Evolutionary conservation across 78 protist species (phyloP).

Genomic region (Capsaspora owczarzaki): DNA sequence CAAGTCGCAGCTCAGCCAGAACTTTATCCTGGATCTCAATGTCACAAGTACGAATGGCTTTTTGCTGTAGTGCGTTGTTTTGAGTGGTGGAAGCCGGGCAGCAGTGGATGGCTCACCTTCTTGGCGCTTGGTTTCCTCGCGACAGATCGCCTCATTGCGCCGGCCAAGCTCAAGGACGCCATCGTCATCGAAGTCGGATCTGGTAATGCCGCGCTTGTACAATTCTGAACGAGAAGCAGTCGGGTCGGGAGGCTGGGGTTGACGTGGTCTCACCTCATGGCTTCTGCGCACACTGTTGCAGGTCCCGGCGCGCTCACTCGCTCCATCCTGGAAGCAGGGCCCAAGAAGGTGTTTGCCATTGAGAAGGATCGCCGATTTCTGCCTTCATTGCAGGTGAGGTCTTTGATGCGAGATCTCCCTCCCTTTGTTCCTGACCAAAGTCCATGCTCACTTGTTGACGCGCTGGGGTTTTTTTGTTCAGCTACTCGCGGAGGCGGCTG

Average conservation of each 20-base stretch:
- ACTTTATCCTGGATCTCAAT: constrained; percentile 53
- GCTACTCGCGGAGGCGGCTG: constrained; percentile 42
- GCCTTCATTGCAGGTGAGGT: constrained; percentile 33
- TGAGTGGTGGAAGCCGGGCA: no score
- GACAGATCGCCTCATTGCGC: constrained; percentile 28
- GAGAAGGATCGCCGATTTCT: constrained; percentile 57
- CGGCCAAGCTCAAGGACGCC: no score
- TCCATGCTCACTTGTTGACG: neutral
- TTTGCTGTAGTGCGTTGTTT: no score
- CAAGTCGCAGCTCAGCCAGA: constrained; percentile 52
- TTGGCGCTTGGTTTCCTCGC: no score
- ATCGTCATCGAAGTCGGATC: constrained; percentile 71
- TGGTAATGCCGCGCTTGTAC: constrained; percentile 4
- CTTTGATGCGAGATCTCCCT: no score
- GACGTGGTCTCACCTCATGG: no score
- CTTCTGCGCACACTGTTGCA: no score
- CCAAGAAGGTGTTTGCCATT: constrained; percentile 37
- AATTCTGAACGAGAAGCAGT: neutral
- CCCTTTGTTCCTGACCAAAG: neutral
- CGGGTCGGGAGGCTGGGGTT: no score
- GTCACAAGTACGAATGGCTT: constrained; percentile 15
- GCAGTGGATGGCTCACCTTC: no score
- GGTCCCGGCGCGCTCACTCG: constrained; percentile 70
- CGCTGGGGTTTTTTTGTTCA: neutral
- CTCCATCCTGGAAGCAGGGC: constrained; percentile 24